Conservation (phyloP, 1,139 yeast genomes). For the Blastobotrys proliferans region DNA sequence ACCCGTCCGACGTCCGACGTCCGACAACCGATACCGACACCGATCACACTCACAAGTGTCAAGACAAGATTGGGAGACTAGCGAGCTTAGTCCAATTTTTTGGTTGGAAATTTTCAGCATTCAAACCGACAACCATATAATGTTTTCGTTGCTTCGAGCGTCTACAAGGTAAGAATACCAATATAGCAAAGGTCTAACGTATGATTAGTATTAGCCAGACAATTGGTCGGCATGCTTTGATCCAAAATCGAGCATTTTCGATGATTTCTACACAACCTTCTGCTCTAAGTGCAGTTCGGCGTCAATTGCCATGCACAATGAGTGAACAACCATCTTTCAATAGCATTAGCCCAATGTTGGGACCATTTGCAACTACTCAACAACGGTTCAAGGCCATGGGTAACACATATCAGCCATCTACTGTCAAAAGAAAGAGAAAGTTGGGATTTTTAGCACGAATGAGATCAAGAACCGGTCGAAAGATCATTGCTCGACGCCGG, state of each 20-base stretch:
- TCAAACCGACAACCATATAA: no score
- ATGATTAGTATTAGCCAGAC: no score
- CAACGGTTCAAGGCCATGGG: conserved; percentile 83
- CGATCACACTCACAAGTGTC: no score
- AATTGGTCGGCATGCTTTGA: no score
- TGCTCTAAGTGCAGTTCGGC: conserved; percentile 7
- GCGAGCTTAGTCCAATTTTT: no score
- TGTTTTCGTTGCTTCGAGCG: neutral
- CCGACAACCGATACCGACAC: no score
- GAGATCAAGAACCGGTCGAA: conserved; percentile 73
- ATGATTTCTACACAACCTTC: neutral
- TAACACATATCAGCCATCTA: conserved; percentile 91
- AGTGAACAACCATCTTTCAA: conserved; percentile 16
- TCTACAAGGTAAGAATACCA: neutral
- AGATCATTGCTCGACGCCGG: conserved; percentile 70
- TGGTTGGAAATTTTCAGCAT: no score
- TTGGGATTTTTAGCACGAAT: conserved; percentile 90
- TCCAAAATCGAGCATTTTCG: conserved; percentile 1
- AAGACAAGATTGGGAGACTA: no score
- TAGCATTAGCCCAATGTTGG: conserved; percentile 15
- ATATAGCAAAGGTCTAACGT: neutral
- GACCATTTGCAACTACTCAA: conserved; percentile 19
- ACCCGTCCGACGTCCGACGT: no score
- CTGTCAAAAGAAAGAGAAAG: conserved; percentile 82
- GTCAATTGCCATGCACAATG: neutral